Conservation (phyloP, 108 stramenopile species). For the Cyclotella baltica region DNA sequence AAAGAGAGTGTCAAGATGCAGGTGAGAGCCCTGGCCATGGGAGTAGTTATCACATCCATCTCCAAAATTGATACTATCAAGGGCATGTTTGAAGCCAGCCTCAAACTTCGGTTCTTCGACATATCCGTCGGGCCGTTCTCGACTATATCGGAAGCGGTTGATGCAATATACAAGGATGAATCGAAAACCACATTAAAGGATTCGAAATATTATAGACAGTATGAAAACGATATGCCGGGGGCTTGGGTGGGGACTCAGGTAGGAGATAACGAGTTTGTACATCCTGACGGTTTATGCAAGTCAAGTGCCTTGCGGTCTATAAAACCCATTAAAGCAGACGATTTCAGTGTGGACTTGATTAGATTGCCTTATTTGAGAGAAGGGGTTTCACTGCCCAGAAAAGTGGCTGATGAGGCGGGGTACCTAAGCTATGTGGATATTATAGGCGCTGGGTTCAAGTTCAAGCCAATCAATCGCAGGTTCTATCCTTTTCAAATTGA, state of each 20-base stretch:
- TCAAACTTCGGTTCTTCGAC: not conserved
- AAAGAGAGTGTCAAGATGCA: not conserved
- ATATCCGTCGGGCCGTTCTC: not conserved
- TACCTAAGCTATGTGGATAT: conserved; percentile 12
- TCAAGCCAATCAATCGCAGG: conserved; percentile 14
- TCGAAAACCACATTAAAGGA: not conserved
- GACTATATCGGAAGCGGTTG: not conserved
- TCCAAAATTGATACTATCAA: not conserved
- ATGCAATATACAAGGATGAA: not conserved
- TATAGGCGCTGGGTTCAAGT: not conserved
- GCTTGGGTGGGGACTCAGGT: not conserved
- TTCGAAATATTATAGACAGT: not conserved
- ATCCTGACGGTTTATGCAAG: conserved; percentile 10
- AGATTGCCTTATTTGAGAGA: not conserved
- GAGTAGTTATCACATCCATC: not conserved
- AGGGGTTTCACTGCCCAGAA: not conserved
- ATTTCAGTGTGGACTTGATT: not conserved
- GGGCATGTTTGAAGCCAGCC: not conserved
- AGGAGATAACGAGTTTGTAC: conserved; percentile 6
- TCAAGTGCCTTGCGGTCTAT: not conserved
- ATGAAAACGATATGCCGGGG: not conserved
- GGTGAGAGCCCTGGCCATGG: not conserved
- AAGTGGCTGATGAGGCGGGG: conserved; percentile 9
- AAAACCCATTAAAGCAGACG: conserved; percentile 5
- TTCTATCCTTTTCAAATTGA: conserved; percentile 4